These are phyloP conservation scores for Fusarium equiseti DNA, from an alignment of 2,329 filamentous ascomycete genomes.

Conservation along the genomic window DNA sequence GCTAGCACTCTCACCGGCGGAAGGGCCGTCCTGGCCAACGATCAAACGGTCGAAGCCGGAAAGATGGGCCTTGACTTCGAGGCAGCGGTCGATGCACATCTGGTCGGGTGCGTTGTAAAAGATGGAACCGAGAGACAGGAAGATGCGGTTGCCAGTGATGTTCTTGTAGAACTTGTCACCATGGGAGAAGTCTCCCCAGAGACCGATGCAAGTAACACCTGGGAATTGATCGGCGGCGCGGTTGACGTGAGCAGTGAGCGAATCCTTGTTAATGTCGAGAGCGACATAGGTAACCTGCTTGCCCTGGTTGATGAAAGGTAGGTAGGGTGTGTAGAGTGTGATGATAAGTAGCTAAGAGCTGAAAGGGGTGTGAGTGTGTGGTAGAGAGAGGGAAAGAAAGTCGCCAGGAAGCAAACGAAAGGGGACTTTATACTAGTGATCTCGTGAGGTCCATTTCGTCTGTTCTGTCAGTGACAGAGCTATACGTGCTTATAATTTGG, in stretches of 20 bases:
- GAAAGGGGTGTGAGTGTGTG: neutral
- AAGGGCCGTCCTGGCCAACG: constrained; percentile 36
- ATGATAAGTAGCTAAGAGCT: neutral
- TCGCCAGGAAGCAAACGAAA: neutral
- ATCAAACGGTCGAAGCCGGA: constrained; percentile 14
- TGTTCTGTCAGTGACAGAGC: neutral
- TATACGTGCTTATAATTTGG: neutral
- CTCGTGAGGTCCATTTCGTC: no score
- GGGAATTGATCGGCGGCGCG: constrained; percentile 29
- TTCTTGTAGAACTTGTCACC: constrained; percentile 26
- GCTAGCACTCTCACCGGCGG: neutral
- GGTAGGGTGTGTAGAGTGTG: neutral
- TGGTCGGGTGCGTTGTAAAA: constrained; percentile 38
- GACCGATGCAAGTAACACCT: constrained; percentile 9
- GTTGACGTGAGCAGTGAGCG: constrained; percentile 22
- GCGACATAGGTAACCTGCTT: constrained; percentile 37
- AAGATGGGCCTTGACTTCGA: constrained; percentile 19
- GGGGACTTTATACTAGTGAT: neutral
- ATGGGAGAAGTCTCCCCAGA: constrained; percentile 42
- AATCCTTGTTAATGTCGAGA: constrained; percentile 25
- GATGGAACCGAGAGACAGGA: constrained; percentile 34
- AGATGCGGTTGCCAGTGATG: constrained; percentile 19
- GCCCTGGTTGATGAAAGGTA: neutral
- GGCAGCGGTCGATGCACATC: constrained; percentile 34
- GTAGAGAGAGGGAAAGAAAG: neutral